Conservation (phyloP, 768 basidiomycete genomes). For the Coprinellus aureogranulatus region DNA sequence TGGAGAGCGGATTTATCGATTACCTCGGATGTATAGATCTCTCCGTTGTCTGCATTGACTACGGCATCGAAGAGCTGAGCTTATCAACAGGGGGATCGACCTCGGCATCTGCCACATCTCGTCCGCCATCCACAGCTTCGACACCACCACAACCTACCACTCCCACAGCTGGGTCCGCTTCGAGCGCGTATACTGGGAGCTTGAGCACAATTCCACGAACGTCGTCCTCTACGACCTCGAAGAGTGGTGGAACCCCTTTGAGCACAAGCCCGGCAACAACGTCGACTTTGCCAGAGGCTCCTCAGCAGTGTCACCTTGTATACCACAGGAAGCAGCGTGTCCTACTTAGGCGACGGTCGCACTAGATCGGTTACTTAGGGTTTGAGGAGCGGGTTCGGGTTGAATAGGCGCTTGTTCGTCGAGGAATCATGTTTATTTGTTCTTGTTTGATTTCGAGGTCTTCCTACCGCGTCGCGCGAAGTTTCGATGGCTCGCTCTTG, state of each 20-base stretch:
- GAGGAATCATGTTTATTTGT: too few relatives aligned
- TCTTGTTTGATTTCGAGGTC: too few relatives aligned
- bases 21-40: background rate
- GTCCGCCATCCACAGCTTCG: background rate
- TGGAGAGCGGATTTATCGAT: background rate
- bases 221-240: background rate
- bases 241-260: background rate
- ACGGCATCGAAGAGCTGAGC: background rate
- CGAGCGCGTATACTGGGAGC: too few relatives aligned
- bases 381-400: too few relatives aligned
- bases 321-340: background rate
- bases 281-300: background rate
- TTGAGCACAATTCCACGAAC: background rate
- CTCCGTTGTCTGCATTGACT: background rate
- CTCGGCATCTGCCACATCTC: background rate
- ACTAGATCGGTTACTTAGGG: too few relatives aligned
- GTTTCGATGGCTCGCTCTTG: too few relatives aligned
- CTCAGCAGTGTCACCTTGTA: constrained; percentile 1
- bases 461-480: too few relatives aligned
- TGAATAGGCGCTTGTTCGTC: too few relatives aligned
- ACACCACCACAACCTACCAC: background rate
- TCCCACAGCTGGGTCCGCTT: too few relatives aligned
- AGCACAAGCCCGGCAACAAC: background rate
- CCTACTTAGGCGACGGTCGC: background rate
- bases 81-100: background rate